Evolutionary conservation across 257 asterid genomes (phyloP).

Genomic region (Cinchona pubescens): DNA sequence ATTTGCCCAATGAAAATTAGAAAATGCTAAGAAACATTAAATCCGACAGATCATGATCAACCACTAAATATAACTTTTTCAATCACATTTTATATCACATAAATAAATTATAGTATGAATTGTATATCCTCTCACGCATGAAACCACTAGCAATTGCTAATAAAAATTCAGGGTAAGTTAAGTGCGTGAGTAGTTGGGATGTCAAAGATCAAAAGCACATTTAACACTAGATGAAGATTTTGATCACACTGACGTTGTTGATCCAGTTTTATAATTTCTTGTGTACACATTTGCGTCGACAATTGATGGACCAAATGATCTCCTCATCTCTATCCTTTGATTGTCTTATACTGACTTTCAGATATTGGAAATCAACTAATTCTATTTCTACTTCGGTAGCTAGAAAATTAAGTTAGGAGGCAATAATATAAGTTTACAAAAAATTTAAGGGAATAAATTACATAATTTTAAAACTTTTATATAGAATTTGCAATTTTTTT

Average conservation of each 20-base stretch:
- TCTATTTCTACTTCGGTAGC: too few relatives aligned
- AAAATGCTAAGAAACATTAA: too few relatives aligned
- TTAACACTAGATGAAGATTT: background rate
- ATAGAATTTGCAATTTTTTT: too few relatives aligned
- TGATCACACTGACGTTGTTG: background rate
- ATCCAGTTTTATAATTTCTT: background rate
- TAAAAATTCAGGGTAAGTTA: background rate
- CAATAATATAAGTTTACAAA: too few relatives aligned
- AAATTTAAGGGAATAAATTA: too few relatives aligned
- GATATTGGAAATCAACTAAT: too few relatives aligned
- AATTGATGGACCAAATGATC: background rate
- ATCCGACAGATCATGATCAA: background rate
- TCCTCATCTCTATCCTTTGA: background rate
- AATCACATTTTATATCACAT: too few relatives aligned
- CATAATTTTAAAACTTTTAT: too few relatives aligned
- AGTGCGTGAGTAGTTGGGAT: conserved; percentile 1
- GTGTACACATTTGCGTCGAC: background rate
- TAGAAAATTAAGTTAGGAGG: too few relatives aligned
- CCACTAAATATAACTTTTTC: background rate
- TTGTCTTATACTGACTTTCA: too few relatives aligned
- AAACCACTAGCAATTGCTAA: background rate
- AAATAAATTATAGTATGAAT: too few relatives aligned
- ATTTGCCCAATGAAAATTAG: background rate
- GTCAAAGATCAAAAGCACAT: background rate
- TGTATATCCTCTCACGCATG: too few relatives aligned